Conservation (phyloP, 2,329 filamentous ascomycete genomes). For the Akanthomyces muscarius region DNA sequence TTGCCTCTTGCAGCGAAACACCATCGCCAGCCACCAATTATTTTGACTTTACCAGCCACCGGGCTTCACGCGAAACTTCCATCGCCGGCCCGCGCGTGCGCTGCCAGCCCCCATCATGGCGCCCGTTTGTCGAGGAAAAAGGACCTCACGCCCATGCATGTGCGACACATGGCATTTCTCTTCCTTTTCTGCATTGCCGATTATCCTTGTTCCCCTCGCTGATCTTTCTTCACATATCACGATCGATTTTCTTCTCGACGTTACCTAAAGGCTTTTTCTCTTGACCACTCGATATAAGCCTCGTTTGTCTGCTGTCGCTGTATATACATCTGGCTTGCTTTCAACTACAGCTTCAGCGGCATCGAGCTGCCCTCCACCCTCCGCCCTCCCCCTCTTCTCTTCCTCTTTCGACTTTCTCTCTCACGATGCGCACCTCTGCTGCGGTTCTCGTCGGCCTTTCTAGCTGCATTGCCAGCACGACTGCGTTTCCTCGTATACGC, state of each 20-base stretch:
- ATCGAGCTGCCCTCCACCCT: background rate
- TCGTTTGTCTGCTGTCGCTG: background rate
- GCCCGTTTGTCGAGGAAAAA: constrained; percentile 7
- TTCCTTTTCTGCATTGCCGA: background rate
- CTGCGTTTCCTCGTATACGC: constrained; percentile 28
- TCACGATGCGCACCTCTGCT: constrained; percentile 29
- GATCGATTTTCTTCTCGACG: background rate
- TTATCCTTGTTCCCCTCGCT: background rate
- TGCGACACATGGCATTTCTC: background rate
- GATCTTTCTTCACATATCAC: background rate
- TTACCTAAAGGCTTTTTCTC: background rate
- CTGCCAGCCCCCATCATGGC: constrained; percentile 4
- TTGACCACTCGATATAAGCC: background rate
- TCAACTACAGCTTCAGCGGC: background rate
- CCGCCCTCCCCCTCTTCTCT: background rate
- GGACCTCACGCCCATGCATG: constrained; percentile 11
- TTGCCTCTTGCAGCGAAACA: constrained; percentile 6
- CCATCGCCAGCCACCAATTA: constrained; percentile 12
- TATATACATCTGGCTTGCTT: background rate
- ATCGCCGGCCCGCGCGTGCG: background rate
- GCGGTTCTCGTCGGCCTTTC: constrained; percentile 30
- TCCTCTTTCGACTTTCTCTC: background rate
- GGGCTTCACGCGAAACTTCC: background rate
- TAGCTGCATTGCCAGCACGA: constrained; percentile 24
- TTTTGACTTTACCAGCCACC: constrained; percentile 13